These are phyloP conservation scores for Tuber borchii DNA, from an alignment of 495 filamentous ascomycete genomes.

Conservation along the genomic window DNA sequence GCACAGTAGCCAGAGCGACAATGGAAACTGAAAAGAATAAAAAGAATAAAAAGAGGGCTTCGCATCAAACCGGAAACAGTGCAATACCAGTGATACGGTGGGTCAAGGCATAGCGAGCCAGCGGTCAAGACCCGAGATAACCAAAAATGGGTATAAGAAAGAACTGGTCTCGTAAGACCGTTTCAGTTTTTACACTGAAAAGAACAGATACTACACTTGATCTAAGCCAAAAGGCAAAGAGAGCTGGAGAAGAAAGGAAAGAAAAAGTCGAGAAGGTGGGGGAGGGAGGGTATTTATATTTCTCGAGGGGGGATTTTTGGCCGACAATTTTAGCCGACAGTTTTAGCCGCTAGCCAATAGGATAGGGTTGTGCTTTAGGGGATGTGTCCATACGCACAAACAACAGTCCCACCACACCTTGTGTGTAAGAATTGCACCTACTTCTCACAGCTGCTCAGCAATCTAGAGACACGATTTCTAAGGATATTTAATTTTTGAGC, in stretches of 20 bases:
- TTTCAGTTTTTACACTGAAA: constrained; percentile 6
- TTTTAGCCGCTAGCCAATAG: neutral
- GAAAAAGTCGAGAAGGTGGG: neutral
- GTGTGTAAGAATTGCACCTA: too few relatives aligned
- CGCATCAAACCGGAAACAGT: neutral
- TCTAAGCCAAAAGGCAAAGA: constrained; percentile 77
- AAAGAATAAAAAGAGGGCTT: neutral
- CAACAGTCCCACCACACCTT: too few relatives aligned
- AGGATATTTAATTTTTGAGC: too few relatives aligned
- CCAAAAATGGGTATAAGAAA: neutral
- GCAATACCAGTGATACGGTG: neutral
- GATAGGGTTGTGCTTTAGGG: neutral
- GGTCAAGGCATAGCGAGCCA: neutral
- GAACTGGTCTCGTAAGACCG: neutral
- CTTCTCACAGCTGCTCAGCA: too few relatives aligned
- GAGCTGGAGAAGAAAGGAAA: constrained; percentile 40
- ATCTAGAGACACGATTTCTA: too few relatives aligned
- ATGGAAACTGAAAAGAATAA: neutral
- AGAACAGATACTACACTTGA: constrained; percentile 79
- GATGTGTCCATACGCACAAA: too few relatives aligned
- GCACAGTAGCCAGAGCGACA: neutral
- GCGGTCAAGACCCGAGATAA: neutral
- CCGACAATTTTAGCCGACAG: neutral
- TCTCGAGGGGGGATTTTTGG: neutral
- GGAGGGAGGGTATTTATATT: neutral